These are phyloP conservation scores for Mycena filopes DNA, from an alignment of 768 basidiomycete species.

Conservation along the genomic window DNA sequence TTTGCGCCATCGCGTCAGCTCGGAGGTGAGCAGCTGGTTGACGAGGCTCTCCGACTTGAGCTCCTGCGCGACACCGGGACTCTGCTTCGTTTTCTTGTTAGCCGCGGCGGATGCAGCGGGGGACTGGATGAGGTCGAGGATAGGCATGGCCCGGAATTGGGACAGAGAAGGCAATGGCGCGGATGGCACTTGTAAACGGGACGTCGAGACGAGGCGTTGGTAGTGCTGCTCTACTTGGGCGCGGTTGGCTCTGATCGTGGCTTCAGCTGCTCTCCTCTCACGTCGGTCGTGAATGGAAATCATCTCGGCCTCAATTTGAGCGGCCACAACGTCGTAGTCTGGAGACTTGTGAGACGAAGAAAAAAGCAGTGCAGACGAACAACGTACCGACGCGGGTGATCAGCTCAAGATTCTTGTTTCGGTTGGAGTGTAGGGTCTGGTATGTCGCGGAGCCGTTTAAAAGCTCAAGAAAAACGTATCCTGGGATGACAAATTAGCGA, in stretches of 20 bases:
- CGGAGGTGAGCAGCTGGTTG: constrained; percentile 48
- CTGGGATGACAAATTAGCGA: not conserved
- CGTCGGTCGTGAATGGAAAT: constrained; percentile 11
- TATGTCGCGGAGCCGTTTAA: constrained; percentile 49
- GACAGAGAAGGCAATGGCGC: constrained; percentile 21
- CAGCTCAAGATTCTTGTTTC: constrained; percentile 51
- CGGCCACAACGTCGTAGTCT: constrained; percentile 44
- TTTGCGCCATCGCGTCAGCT: constrained; percentile 62
- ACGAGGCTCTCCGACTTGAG: constrained; percentile 42
- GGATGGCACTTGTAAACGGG: constrained; percentile 5
- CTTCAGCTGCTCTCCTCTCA: constrained; percentile 13
- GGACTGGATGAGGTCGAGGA: constrained; percentile 34
- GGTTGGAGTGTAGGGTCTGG: constrained; percentile 48
- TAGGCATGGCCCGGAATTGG: constrained; percentile 29
- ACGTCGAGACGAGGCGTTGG: constrained; percentile 16
- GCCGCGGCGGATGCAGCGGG: constrained; percentile 35
- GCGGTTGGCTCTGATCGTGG: constrained; percentile 13
- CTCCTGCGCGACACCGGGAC: constrained; percentile 40
- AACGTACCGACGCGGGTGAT: constrained; percentile 50
- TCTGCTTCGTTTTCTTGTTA: constrained; percentile 32
- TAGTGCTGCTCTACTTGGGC: constrained; percentile 29
- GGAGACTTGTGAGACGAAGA: constrained; percentile 1
- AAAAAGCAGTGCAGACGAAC: not conserved
- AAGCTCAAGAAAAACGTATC: constrained; percentile 55
- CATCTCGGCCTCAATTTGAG: constrained; percentile 27